Evolutionary conservation across 257 asterid genomes (phyloP).

Genomic region (Solanum chiquidenum): DNA sequence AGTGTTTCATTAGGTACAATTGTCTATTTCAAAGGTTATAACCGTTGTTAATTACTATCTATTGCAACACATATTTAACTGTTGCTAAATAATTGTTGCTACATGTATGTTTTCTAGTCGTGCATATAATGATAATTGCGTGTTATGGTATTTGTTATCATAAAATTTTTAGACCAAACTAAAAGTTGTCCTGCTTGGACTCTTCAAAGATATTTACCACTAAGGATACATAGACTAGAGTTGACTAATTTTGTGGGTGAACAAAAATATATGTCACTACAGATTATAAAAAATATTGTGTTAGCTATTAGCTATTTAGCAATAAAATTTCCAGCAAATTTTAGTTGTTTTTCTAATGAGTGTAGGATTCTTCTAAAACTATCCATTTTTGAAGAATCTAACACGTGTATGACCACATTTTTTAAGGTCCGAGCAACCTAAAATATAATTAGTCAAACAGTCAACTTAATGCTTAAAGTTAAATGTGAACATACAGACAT

Average conservation of each 20-base stretch:
- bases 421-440: neutral
- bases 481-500: neutral
- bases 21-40: too few species aligned
- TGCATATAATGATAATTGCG: neutral
- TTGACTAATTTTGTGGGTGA: neutral
- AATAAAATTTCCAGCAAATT: too few species aligned
- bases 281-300: neutral
- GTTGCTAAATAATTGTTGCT: too few species aligned
- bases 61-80: too few species aligned
- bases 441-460: neutral
- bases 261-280: neutral
- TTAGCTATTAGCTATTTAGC: neutral
- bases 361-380: neutral
- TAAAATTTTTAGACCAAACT: neutral
- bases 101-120: too few species aligned
- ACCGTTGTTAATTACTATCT: too few species aligned
- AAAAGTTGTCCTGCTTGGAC: neutral
- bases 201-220: neutral
- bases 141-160: neutral
- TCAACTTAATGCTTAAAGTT: neutral
- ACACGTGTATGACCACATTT: neutral
- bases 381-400: neutral
- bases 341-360: neutral
- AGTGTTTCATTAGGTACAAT: too few species aligned
- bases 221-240: neutral